Evolutionary conservation across 1,284 basidiomycete genomes (phyloP).

Genomic region (Pascua sp.): DNA sequence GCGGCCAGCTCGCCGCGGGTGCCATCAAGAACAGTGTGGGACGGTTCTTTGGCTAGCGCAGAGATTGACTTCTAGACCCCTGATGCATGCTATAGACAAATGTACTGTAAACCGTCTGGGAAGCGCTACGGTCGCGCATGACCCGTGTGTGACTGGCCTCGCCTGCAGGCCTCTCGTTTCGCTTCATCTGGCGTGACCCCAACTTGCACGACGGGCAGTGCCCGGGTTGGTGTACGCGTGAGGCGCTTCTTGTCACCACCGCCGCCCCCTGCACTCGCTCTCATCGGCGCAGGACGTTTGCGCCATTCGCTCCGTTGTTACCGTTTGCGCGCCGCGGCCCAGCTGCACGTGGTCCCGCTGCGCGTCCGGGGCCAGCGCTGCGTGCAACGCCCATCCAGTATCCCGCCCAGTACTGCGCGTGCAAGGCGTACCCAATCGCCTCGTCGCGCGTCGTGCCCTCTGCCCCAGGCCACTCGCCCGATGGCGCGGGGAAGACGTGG

Average conservation of each 20-base stretch:
- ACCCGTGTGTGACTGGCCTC: too few relatives aligned
- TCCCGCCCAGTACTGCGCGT: slow-evolving; percentile 47
- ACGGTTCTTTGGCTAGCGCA: slow-evolving; percentile 58
- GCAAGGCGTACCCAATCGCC: slow-evolving; percentile 40
- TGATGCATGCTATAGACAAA: slow-evolving; percentile 11
- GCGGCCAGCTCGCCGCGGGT: slow-evolving; percentile 71
- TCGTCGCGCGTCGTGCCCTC: slow-evolving; percentile 21
- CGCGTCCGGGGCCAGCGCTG: not conserved
- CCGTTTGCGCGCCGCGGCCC: not conserved
- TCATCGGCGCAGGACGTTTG: not conserved
- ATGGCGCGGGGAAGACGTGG: slow-evolving; percentile 16
- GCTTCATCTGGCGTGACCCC: not conserved
- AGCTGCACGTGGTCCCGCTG: not conserved
- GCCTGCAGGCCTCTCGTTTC: not conserved
- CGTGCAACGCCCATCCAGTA: slow-evolving; percentile 47
- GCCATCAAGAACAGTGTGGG: slow-evolving; percentile 77
- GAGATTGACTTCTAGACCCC: not conserved
- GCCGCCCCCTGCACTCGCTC: not conserved
- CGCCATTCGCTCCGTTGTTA: not conserved
- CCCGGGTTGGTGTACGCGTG: not conserved
- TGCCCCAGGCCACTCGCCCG: slow-evolving; percentile 9
- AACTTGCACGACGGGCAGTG: not conserved
- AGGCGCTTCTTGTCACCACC: too few relatives aligned
- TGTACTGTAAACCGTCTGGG: not conserved
- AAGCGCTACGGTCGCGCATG: not conserved